A percentile compares a stretch with the other conserved stretches of the same genome.
These are phyloP conservation scores for Fusarium sp. DNA, from an alignment of 2,329 filamentous ascomycete species.

Conservation along the genomic window DNA sequence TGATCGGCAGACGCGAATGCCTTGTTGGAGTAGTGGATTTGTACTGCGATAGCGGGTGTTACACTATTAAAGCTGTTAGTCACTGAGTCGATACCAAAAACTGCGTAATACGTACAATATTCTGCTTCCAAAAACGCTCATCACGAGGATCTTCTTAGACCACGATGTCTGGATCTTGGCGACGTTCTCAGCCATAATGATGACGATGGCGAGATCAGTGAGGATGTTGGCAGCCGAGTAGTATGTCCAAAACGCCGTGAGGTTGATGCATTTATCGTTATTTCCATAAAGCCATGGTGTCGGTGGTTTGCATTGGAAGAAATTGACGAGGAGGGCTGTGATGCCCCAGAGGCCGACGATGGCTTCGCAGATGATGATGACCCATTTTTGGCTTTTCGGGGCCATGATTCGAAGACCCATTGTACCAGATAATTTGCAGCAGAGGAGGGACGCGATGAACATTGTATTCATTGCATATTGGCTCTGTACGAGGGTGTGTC, in stretches of 20 bases:
- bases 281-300: conserved; percentile 44
- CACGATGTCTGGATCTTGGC: conserved; percentile 44
- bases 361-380: conserved; percentile 32
- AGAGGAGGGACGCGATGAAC: conserved; percentile 41
- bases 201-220: conserved; percentile 44
- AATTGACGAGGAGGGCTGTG: conserved; percentile 38
- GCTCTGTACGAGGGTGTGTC: conserved; percentile 22
- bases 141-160: conserved; percentile 45
- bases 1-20: conserved; percentile 38
- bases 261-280: conserved; percentile 37
- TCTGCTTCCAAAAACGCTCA: conserved; percentile 46
- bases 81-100: background rate
- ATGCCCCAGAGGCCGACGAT: conserved; percentile 40
- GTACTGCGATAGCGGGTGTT: conserved; percentile 43
- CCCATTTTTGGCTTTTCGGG: conserved; percentile 35
- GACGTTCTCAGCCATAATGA: conserved; percentile 45
- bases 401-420: conserved; percentile 43
- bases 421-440: conserved; percentile 43
- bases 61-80: conserved; percentile 33
- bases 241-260: conserved; percentile 41
- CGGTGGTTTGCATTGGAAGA: conserved; percentile 44
- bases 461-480: conserved; percentile 44
- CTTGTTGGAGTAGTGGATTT: conserved; percentile 42
- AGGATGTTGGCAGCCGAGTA: conserved; percentile 46
- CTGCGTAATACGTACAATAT: conserved; percentile 40